Conservation (phyloP, 2,329 filamentous ascomycete species). For the Hypomyces perniciosus region DNA sequence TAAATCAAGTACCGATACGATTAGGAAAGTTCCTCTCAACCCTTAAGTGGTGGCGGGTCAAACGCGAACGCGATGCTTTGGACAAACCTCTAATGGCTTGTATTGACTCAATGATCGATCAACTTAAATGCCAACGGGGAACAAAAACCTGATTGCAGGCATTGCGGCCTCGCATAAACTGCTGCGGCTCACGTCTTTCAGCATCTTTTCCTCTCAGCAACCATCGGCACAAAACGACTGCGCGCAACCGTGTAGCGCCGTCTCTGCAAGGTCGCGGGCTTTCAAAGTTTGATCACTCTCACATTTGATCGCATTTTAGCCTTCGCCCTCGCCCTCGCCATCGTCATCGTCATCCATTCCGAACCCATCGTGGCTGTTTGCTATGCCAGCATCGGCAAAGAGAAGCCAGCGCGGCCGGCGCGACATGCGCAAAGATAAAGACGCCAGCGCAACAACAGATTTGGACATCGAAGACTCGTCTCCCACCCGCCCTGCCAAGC, state of each 20-base stretch:
- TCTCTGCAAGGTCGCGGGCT: background rate
- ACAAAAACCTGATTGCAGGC: constrained; percentile 9
- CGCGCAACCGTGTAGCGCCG: too few species aligned
- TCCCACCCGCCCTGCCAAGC: constrained; percentile 56
- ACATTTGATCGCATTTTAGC: background rate
- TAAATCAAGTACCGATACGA: too few species aligned
- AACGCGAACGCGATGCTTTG: constrained; percentile 10
- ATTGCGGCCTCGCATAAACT: constrained; percentile 6
- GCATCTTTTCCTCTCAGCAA: too few species aligned
- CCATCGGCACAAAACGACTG: too few species aligned
- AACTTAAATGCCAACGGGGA: constrained; percentile 10
- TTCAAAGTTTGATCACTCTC: background rate
- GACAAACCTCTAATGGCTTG: constrained; percentile 4
- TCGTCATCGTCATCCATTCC: background rate
- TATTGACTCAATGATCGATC: constrained; percentile 7
- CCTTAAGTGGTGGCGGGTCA: constrained; percentile 10
- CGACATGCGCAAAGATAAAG: constrained; percentile 33
- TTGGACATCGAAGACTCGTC: constrained; percentile 47
- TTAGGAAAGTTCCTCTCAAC: constrained; percentile 3
- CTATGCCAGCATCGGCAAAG: constrained; percentile 35
- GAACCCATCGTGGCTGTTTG: constrained; percentile 3
- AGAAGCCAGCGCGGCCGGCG: constrained; percentile 32
- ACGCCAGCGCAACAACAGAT: constrained; percentile 22
- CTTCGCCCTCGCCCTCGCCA: background rate
- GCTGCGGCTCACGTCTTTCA: background rate